These are phyloP conservation scores for Phlegmacium glaucopus DNA, from an alignment of 768 basidiomycete species.

Conservation along the genomic window DNA sequence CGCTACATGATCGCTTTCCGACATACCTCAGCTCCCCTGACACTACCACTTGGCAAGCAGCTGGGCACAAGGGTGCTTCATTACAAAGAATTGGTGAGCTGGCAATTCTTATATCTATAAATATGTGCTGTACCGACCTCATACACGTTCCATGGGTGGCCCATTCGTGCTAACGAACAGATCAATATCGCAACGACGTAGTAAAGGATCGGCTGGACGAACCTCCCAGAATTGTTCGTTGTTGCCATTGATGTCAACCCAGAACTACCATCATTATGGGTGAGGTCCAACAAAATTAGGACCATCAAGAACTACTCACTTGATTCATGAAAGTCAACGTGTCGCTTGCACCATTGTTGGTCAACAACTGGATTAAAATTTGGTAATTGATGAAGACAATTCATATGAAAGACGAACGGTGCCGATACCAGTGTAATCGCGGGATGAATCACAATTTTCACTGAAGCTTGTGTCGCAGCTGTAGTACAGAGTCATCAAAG, in stretches of 20 bases:
- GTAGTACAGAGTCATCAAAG: neutral
- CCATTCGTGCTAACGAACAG: too few relatives aligned
- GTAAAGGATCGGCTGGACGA: constrained; percentile 12
- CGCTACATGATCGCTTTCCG: neutral
- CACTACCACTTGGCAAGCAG: too few relatives aligned
- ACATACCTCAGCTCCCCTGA: too few relatives aligned
- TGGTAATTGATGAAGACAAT: constrained; percentile 14
- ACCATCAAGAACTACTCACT: constrained; percentile 17
- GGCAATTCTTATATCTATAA: neutral
- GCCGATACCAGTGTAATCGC: constrained; percentile 31
- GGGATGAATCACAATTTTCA: constrained; percentile 34
- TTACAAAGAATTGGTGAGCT: too few relatives aligned
- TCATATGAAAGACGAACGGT: constrained; percentile 19
- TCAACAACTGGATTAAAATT: constrained; percentile 42
- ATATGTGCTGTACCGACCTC: too few relatives aligned
- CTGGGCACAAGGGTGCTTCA: too few relatives aligned
- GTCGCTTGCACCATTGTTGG: constrained; percentile 51
- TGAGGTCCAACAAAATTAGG: neutral
- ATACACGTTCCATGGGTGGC: too few relatives aligned
- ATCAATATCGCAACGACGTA: too few relatives aligned
- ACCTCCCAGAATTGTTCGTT: constrained; percentile 73
- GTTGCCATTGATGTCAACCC: constrained; percentile 58
- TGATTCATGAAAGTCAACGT: constrained; percentile 58
- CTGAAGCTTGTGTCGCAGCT: constrained; percentile 52
- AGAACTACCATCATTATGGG: constrained; percentile 34